Conservation (phyloP, 768 basidiomycete species). For the Lanmaoa pseudosensibilis region DNA sequence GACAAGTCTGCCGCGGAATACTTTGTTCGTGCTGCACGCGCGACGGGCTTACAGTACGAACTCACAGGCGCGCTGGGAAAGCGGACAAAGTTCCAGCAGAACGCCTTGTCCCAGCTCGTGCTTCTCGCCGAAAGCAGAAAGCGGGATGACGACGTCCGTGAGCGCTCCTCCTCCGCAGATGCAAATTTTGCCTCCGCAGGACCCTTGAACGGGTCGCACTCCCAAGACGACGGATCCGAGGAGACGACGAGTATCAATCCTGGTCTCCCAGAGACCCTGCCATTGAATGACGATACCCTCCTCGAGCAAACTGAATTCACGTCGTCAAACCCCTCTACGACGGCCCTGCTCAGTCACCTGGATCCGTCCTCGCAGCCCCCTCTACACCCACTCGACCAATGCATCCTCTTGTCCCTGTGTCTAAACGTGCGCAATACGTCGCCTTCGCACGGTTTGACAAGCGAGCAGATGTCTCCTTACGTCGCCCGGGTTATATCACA, state of each 20-base stretch:
- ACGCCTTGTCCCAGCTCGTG: slow-evolving; percentile 84
- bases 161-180: slow-evolving; percentile 10
- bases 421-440: slow-evolving; percentile 89
- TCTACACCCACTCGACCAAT: slow-evolving; percentile 91
- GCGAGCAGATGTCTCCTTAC: slow-evolving; percentile 92
- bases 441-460: slow-evolving; percentile 85
- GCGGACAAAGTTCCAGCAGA: slow-evolving; percentile 90
- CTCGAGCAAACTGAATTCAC: slow-evolving; percentile 94
- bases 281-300: slow-evolving; percentile 93
- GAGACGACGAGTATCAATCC: slow-evolving; percentile 4
- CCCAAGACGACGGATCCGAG: slow-evolving; percentile 2
- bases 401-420: slow-evolving; percentile 86
- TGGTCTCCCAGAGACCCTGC: slow-evolving; percentile 72
- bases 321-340: slow-evolving; percentile 55
- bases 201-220: slow-evolving; percentile 9
- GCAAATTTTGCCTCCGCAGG: neutral
- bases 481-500: slow-evolving; percentile 86
- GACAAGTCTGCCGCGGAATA: slow-evolving; percentile 76
- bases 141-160: slow-evolving; percentile 27
- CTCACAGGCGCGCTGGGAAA: slow-evolving; percentile 91
- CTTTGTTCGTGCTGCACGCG: slow-evolving; percentile 76
- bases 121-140: slow-evolving; percentile 86
- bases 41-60: slow-evolving; percentile 82
- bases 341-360: slow-evolving; percentile 61
- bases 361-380: slow-evolving; percentile 83